A percentile compares a stretch with the other conserved stretches of the same genome.
phyloP scores from a whole-genome alignment of 2,329 filamentous ascomycete species.

The Canariomyces notabilis region DNA sequence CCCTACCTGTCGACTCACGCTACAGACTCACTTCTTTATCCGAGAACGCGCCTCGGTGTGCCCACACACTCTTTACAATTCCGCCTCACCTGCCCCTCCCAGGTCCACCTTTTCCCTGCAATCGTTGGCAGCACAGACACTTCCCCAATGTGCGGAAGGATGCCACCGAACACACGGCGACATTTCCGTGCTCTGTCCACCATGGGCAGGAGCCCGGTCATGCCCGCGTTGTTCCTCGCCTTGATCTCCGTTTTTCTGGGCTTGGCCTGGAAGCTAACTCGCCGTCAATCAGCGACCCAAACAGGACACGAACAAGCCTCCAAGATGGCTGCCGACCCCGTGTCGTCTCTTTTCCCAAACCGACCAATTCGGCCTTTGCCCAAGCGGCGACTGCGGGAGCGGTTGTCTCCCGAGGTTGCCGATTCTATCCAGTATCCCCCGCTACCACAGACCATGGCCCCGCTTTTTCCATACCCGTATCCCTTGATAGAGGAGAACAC shows the following conservation, averaged over 20 bases:
- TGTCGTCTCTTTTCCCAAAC: conserved; percentile 77
- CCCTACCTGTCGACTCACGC: conserved; percentile 5
- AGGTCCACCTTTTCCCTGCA: neutral
- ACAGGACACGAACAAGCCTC: conserved; percentile 39
- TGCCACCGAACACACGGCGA: conserved; percentile 6
- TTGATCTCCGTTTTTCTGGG: conserved; percentile 8
- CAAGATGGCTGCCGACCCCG: conserved; percentile 66
- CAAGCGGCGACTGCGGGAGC: conserved; percentile 80
- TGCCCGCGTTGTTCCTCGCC: conserved; percentile 1
- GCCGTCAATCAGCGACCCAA: conserved; percentile 7
- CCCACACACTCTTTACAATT: neutral
- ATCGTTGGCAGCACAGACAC: neutral
- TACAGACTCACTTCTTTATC: neutral
- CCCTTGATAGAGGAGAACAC: conserved; percentile 47
- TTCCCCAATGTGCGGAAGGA: conserved; percentile 2
- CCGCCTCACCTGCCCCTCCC: neutral
- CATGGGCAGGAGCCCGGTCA: neutral
- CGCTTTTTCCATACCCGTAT: conserved; percentile 72
- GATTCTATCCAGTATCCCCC: conserved; percentile 79
- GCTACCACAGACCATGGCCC: conserved; percentile 62
- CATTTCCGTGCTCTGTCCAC: conserved; percentile 1
- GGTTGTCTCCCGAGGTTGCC: conserved; percentile 78
- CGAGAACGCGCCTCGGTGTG: conserved; percentile 1
- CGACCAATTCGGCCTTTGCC: conserved; percentile 90
- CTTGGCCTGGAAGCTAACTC: conserved; percentile 18